Conservation (phyloP, 306 rosid species). For the Dalbergia cochinchinensis region DNA sequence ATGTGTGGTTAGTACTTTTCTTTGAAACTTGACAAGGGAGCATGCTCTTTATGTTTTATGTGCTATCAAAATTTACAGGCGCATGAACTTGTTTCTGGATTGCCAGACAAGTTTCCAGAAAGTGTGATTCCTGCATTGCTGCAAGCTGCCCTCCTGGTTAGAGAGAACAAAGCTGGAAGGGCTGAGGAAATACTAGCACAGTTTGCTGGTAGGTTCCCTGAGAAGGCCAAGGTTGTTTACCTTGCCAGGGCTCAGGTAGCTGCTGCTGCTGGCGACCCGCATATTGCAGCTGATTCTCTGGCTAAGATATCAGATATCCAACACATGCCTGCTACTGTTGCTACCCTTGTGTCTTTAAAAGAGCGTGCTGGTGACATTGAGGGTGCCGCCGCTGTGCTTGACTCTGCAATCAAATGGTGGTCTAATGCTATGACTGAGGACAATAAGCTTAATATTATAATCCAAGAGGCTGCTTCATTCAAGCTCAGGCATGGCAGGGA, state of each 20-base stretch:
- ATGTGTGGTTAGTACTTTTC: constrained; percentile 3
- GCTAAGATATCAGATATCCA: constrained; percentile 82
- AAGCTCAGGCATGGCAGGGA: constrained; percentile 83
- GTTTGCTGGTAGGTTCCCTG: constrained; percentile 83
- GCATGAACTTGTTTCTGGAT: constrained; percentile 82
- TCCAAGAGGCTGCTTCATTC: constrained; percentile 96
- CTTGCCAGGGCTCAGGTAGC: constrained; percentile 95
- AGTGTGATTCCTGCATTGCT: constrained; percentile 75
- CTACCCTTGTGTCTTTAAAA: constrained; percentile 89
- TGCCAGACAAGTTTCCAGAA: constrained; percentile 82
- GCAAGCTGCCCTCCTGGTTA: constrained; percentile 87
- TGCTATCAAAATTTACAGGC: constrained; percentile 60
- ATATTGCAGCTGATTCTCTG: constrained; percentile 89
- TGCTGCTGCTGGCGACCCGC: constrained; percentile 89
- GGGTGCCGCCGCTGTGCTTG: constrained; percentile 89
- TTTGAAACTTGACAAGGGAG: constrained; percentile 27
- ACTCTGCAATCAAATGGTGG: constrained; percentile 95
- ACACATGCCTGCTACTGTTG: constrained; percentile 95
- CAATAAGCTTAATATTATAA: constrained; percentile 75
- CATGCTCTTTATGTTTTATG: constrained; percentile 44
- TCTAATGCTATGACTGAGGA: constrained; percentile 89
- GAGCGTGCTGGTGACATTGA: constrained; percentile 92
- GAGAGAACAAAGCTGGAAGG: constrained; percentile 92
- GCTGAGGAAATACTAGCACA: constrained; percentile 89
- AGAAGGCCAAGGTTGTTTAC: constrained; percentile 71